Percentiles rank a stretch among this genome's conserved stretches.
Conservation (phyloP, 108 stramenopile species). For the Cyclotella baltica region DNA sequence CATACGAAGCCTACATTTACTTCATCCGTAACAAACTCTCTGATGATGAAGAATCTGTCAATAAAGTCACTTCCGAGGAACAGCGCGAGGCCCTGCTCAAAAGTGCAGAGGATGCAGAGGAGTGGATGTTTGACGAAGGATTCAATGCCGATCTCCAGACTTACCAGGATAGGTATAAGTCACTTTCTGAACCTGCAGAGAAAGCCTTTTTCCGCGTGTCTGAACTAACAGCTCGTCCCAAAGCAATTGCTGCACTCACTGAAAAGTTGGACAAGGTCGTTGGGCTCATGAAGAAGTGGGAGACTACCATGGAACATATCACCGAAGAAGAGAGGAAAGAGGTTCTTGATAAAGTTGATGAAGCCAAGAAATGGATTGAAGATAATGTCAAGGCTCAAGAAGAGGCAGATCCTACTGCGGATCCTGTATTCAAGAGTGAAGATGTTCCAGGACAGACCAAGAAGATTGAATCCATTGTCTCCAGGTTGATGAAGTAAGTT, state of each 20-base stretch:
- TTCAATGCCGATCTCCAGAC: conserved; percentile 86
- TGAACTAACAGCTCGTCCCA: conserved; percentile 86
- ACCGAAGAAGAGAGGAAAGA: conserved; percentile 93
- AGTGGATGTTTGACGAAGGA: conserved; percentile 98
- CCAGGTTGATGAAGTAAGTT: conserved; percentile 63
- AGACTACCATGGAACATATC: conserved; percentile 84
- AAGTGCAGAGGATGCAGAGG: conserved; percentile 83
- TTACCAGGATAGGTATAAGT: conserved; percentile 83
- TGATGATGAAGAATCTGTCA: conserved; percentile 84
- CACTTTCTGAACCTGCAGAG: conserved; percentile 83
- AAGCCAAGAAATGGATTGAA: conserved; percentile 77
- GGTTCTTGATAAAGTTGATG: conserved; percentile 76
- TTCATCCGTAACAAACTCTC: conserved; percentile 82
- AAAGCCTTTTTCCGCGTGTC: conserved; percentile 83
- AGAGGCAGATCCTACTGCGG: conserved; percentile 70
- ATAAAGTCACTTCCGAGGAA: conserved; percentile 91
- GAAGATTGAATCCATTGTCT: conserved; percentile 68
- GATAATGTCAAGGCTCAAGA: conserved; percentile 82
- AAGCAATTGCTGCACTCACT: conserved; percentile 71
- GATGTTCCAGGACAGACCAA: conserved; percentile 85
- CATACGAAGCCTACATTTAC: conserved; percentile 95
- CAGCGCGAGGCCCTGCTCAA: conserved; percentile 88
- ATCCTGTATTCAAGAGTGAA: conserved; percentile 83
- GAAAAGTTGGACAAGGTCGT: conserved; percentile 72
- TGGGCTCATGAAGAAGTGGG: conserved; percentile 88